Base-by-base conservation (phyloP, 2,329 filamentous ascomycete genomes). In the Xylariomycetidae sp. region DNA sequence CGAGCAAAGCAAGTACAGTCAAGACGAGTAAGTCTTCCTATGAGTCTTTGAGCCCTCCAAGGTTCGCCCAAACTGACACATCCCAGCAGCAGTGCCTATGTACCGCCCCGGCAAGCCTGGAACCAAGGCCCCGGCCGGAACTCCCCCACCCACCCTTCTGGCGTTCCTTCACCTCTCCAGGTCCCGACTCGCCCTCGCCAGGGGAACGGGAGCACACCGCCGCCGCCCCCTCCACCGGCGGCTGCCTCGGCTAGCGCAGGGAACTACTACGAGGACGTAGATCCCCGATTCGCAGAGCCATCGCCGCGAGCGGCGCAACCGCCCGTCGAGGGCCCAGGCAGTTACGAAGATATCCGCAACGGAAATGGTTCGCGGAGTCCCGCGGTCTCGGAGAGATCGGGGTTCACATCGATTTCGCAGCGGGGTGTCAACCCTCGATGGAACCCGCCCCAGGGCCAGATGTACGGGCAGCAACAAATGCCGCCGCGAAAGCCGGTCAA, bases 341-440 rank as follows among this genome's bases (percentile, higher is more conserved):
- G 68, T 12, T 79, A 77, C 45, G 83, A 88, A 42, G 77, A 83
- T 41, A 55, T 81, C 22, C 74, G 73, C 26, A 72, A 74, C 43
- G 54, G 54, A 19, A 52, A 60, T 19, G 72, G 72, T 27, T 61
- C 74, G 28, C 74, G 84, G 49, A 90, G 80, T 49, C 88, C 85
- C 19, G 76, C 80, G 19, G 75, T 80, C 49, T 90, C 83, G 42
- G 86, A 95, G 52, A 74, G 77, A 16, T 90, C 81, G 28, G 85
- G 83, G 48, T 95, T 95, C 60, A 95, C 90, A 2, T 92, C 85
- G 9, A 82, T 96, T 28, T 90, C 83, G 0, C 88, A 95, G 59
- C 76, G 90, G 20, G 84, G 85, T 1, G 67, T 95, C 34, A 95
- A 95, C 57, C 90, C 89, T 6, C 79, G 81, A 39, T 95, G 90